These are phyloP conservation scores for Penicillium argentinense DNA, from an alignment of 495 filamentous ascomycete genomes.

Conservation along the genomic window DNA sequence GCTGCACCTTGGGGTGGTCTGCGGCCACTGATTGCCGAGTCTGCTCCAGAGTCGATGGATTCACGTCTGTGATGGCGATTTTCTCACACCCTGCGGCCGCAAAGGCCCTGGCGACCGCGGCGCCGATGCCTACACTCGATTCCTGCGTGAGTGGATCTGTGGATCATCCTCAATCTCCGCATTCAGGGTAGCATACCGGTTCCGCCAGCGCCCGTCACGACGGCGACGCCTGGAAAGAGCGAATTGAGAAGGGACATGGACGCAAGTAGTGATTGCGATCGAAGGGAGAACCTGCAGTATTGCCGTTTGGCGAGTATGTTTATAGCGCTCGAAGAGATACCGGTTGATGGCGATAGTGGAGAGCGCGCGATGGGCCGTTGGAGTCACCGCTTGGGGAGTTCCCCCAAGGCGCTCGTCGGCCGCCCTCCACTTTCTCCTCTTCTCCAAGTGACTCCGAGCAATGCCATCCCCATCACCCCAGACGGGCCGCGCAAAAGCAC, in stretches of 20 bases:
- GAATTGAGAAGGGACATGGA: neutral
- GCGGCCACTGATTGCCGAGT: slow-evolving; percentile 32
- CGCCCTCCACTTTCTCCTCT: slow-evolving; percentile 14
- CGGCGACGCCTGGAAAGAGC: slow-evolving; percentile 32
- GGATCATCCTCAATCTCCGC: neutral
- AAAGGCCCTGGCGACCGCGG: slow-evolving; percentile 50
- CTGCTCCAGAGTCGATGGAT: slow-evolving; percentile 33
- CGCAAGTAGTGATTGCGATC: neutral
- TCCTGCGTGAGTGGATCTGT: neutral
- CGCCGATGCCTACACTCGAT: slow-evolving; percentile 49
- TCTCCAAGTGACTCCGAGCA: slow-evolving; percentile 32
- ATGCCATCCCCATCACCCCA: slow-evolving; percentile 39
- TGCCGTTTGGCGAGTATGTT: no score
- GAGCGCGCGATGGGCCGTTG: slow-evolving; percentile 8
- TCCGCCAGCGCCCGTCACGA: slow-evolving; percentile 34
- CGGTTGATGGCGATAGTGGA: neutral
- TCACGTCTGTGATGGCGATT: slow-evolving; percentile 53
- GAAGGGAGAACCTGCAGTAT: neutral
- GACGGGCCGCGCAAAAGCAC: slow-evolving; percentile 34
- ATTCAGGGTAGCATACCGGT: slow-evolving; percentile 17
- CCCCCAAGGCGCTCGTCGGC: neutral
- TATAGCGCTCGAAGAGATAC: no score
- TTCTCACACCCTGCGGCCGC: slow-evolving; percentile 46
- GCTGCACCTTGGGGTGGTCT: slow-evolving; percentile 23
- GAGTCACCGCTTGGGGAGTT: slow-evolving; percentile 23